These are phyloP conservation scores for Odontarrhena argentea DNA, from an alignment of 345 rosid genomes.

Conservation along the genomic window DNA sequence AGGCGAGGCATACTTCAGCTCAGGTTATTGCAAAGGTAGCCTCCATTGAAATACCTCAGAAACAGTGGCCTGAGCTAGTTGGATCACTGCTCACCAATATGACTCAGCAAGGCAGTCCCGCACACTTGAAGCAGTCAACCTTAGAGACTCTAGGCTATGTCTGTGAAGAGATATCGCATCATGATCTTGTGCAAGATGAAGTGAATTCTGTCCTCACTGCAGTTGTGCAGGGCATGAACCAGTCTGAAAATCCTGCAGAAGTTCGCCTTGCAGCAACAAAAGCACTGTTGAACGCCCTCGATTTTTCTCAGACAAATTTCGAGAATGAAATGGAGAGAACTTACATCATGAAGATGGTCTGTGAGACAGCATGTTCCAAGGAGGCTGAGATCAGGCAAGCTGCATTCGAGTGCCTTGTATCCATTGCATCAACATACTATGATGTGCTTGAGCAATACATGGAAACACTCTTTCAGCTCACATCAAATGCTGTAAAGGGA, in stretches of 20 bases:
- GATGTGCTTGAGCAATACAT: slow-evolving; percentile 86
- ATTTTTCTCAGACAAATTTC: slow-evolving; percentile 92
- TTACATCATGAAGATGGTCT: slow-evolving; percentile 92
- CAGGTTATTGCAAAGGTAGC: slow-evolving; percentile 95
- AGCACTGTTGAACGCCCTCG: slow-evolving; percentile 82
- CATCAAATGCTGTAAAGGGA: slow-evolving; percentile 81
- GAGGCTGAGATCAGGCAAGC: slow-evolving; percentile 86
- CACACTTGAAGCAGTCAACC: slow-evolving; percentile 81
- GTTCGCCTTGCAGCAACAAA: slow-evolving; percentile 87
- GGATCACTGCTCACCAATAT: slow-evolving; percentile 68
- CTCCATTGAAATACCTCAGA: slow-evolving; percentile 83
- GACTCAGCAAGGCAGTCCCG: slow-evolving; percentile 64
- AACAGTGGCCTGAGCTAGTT: slow-evolving; percentile 92
- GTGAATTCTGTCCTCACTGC: slow-evolving; percentile 93
- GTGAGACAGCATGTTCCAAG: slow-evolving; percentile 81
- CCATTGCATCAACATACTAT: slow-evolving; percentile 87
- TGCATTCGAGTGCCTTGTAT: slow-evolving; percentile 95
- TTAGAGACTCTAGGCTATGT: slow-evolving; percentile 88
- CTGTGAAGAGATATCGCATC: slow-evolving; percentile 86
- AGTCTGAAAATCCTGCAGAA: slow-evolving; percentile 65
- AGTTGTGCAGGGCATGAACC: slow-evolving; percentile 97
- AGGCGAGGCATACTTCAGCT: slow-evolving; percentile 86
- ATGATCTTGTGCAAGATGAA: slow-evolving; percentile 87
- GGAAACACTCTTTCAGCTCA: slow-evolving; percentile 80
- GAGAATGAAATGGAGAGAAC: slow-evolving; percentile 90